These are phyloP conservation scores for Trichophyton simii DNA, from an alignment of 2,329 filamentous ascomycete species.

Conservation along the genomic window DNA sequence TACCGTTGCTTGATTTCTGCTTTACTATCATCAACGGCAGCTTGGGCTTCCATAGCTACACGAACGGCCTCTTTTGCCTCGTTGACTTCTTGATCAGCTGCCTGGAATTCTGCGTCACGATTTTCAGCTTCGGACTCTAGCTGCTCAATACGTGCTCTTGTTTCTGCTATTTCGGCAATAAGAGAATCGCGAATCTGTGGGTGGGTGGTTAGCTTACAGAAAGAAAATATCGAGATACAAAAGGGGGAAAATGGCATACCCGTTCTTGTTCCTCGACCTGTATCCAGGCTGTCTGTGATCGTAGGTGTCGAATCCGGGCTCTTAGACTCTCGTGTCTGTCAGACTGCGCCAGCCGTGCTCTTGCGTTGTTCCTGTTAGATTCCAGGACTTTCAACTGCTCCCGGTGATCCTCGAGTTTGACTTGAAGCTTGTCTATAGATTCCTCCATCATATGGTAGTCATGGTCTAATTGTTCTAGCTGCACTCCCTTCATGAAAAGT, in stretches of 20 bases:
- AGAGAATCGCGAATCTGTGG: constrained; percentile 26
- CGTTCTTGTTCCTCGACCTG: constrained; percentile 69
- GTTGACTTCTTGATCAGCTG: constrained; percentile 26
- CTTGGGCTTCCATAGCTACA: constrained; percentile 33
- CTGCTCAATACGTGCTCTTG: constrained; percentile 39
- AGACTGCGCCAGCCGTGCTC: constrained; percentile 51
- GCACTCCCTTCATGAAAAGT: constrained; percentile 89
- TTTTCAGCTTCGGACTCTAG: constrained; percentile 31
- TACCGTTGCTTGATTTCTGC: constrained; percentile 39
- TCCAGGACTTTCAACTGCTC: constrained; percentile 54
- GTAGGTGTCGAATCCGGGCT: constrained; percentile 45
- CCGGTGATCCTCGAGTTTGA: constrained; percentile 48
- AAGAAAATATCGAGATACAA: neutral
- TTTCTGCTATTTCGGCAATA: constrained; percentile 22
- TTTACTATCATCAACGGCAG: constrained; percentile 37
- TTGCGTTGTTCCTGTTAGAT: constrained; percentile 47
- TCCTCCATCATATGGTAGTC: constrained; percentile 81
- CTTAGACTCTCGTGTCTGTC: constrained; percentile 55
- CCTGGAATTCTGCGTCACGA: constrained; percentile 38
- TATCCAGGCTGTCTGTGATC: constrained; percentile 67
- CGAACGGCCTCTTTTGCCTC: constrained; percentile 32
- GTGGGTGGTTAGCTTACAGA: constrained; percentile 3
- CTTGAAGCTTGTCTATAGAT: constrained; percentile 58
- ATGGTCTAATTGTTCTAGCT: constrained; percentile 79
- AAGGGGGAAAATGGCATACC: constrained; percentile 16